Evolutionary conservation across 768 basidiomycete species (phyloP).

Genomic region (button mushroom (Agaricus bisporus)): DNA sequence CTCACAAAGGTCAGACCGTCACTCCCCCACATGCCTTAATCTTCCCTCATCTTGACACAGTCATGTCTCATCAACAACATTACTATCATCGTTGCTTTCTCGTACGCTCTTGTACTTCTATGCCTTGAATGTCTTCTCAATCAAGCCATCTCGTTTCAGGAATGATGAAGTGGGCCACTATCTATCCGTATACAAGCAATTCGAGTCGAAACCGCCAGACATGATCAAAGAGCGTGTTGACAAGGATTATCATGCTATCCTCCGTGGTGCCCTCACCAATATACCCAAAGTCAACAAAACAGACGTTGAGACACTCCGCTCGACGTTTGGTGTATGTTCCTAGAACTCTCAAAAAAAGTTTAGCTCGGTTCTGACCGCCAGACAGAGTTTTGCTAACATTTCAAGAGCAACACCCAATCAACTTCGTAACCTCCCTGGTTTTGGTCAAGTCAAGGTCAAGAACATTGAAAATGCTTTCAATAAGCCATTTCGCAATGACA

Average conservation of each 20-base stretch:
- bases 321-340: slow-evolving; percentile 79
- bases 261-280: slow-evolving; percentile 78
- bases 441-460: slow-evolving; percentile 91
- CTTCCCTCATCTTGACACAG: slow-evolving; percentile 25
- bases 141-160: slow-evolving; percentile 31
- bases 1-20: slow-evolving; percentile 65
- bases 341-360: background rate
- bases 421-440: slow-evolving; percentile 81
- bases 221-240: slow-evolving; percentile 93
- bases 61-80: slow-evolving; percentile 88
- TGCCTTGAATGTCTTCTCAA: background rate
- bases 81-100: slow-evolving; percentile 90
- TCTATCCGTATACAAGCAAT: slow-evolving; percentile 86
- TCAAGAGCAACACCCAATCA: slow-evolving; percentile 66
- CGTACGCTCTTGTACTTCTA: slow-evolving; percentile 24
- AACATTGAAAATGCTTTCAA: slow-evolving; percentile 89
- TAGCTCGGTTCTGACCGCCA: slow-evolving; percentile 4
- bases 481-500: slow-evolving; percentile 73
- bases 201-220: slow-evolving; percentile 89
- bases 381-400: slow-evolving; percentile 76
- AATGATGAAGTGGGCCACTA: slow-evolving; percentile 91
- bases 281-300: slow-evolving; percentile 97
- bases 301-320: slow-evolving; percentile 87
- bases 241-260: slow-evolving; percentile 77
- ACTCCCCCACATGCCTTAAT: background rate